phyloP scores from a whole-genome alignment of 2,329 filamentous ascomycete species.

The Sporothrix sp. region DNA sequence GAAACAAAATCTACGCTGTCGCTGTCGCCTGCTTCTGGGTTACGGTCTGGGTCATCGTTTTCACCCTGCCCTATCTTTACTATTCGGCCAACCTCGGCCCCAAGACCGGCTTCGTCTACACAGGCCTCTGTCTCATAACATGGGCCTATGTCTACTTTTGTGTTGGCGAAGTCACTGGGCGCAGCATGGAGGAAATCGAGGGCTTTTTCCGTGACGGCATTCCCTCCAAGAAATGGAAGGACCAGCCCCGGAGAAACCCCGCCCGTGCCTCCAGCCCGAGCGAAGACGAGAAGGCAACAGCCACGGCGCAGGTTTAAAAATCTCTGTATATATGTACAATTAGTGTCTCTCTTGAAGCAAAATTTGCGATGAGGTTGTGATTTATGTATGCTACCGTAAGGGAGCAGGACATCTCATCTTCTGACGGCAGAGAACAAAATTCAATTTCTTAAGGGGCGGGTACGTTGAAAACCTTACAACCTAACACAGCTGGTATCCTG shows the following conservation, averaged over 20 bases:
- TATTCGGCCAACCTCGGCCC: slow-evolving; percentile 4
- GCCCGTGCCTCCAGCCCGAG: no score
- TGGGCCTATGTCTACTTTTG: neutral
- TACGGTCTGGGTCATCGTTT: slow-evolving; percentile 30
- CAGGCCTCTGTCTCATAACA: neutral
- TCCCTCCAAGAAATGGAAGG: neutral
- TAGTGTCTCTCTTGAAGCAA: no score
- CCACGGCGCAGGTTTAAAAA: no score
- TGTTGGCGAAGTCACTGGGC: neutral
- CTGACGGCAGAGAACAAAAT: no score
- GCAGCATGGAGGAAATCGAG: slow-evolving; percentile 1
- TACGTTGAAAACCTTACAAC: no score
- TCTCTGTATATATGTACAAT: no score
- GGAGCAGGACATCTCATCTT: no score
- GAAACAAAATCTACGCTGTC: slow-evolving; percentile 33
- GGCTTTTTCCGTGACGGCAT: neutral
- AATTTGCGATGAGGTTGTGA: no score
- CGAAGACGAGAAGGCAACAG: no score
- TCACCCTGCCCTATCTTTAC: neutral
- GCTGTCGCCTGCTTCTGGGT: slow-evolving; percentile 35
- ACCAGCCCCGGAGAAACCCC: neutral
- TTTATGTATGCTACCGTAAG: no score
- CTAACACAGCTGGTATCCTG: no score
- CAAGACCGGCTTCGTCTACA: neutral
- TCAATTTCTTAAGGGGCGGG: no score